These are phyloP conservation scores for Aspergillus bertholletiae DNA, from an alignment of 495 filamentous ascomycete genomes.

Conservation along the genomic window DNA sequence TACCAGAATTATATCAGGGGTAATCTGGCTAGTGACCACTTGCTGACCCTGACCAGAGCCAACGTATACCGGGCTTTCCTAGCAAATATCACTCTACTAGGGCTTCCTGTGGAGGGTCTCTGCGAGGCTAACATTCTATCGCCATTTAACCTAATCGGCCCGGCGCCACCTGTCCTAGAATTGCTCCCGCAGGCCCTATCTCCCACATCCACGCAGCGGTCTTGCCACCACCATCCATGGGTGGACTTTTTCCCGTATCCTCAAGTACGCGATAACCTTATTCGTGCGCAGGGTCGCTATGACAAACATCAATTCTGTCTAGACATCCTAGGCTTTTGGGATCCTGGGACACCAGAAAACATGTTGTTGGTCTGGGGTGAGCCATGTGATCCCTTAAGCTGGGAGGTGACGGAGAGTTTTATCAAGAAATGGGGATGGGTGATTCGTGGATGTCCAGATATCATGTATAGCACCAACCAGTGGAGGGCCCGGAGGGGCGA, in stretches of 20 bases:
- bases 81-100: no score
- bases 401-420: constrained; percentile 10
- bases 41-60: constrained; percentile 36
- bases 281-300: background rate
- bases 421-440: constrained; percentile 2
- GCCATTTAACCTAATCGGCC: no score
- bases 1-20: constrained; percentile 28
- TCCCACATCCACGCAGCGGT: background rate
- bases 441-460: background rate
- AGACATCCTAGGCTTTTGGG: background rate
- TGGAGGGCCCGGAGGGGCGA: background rate
- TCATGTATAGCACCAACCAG: background rate
- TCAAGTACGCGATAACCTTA: constrained; percentile 6
- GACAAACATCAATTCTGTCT: background rate
- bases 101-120: no score
- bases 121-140: no score
- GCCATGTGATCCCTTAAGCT: constrained; percentile 7
- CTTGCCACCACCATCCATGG: constrained; percentile 5
- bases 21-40: constrained; percentile 33
- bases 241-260: background rate
- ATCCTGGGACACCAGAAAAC: background rate
- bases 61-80: constrained; percentile 46
- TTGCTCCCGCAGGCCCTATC: background rate
- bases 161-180: no score
- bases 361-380: constrained; percentile 7